These are phyloP conservation scores for Aspergillus awamori DNA, from an alignment of 2,329 filamentous ascomycete genomes.

Conservation along the genomic window DNA sequence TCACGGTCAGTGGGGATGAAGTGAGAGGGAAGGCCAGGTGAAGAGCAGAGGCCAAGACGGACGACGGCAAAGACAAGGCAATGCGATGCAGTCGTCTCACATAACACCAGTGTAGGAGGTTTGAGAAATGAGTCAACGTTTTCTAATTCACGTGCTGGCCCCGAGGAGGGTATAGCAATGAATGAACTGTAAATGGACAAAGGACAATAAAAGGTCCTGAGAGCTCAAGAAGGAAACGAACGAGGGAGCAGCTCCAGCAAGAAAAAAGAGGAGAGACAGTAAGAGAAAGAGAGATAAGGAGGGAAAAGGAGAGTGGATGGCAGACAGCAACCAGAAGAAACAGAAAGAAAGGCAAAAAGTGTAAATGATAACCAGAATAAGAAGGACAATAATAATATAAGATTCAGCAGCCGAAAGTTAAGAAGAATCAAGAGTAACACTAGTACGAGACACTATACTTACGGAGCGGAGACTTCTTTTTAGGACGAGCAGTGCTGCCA, in stretches of 20 bases:
- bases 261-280: conserved; percentile 1
- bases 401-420: conserved; percentile 14
- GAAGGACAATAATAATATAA: conserved; percentile 14
- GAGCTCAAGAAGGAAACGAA: conserved; percentile 7
- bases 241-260: not conserved
- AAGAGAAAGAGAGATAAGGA: conserved; percentile 8
- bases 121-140: not conserved
- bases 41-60: conserved; percentile 7
- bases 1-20: conserved; percentile 22
- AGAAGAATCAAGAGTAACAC: conserved; percentile 13
- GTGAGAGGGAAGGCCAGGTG: conserved; percentile 13
- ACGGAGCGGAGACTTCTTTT: conserved; percentile 38
- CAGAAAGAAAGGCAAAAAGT: conserved; percentile 8
- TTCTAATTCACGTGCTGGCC: not conserved
- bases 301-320: not conserved
- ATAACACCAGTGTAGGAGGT: not conserved
- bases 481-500: conserved; percentile 41
- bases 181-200: conserved; percentile 8
- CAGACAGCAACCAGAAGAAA: conserved; percentile 7
- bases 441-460: conserved; percentile 30
- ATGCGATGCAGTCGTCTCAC: not conserved
- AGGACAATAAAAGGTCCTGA: conserved; percentile 11
- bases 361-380: conserved; percentile 8
- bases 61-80: conserved; percentile 8
- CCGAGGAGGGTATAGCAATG: not conserved